Evolutionary conservation across 1,139 yeast species (phyloP).

Genomic region (Pneumocystis canis): DNA sequence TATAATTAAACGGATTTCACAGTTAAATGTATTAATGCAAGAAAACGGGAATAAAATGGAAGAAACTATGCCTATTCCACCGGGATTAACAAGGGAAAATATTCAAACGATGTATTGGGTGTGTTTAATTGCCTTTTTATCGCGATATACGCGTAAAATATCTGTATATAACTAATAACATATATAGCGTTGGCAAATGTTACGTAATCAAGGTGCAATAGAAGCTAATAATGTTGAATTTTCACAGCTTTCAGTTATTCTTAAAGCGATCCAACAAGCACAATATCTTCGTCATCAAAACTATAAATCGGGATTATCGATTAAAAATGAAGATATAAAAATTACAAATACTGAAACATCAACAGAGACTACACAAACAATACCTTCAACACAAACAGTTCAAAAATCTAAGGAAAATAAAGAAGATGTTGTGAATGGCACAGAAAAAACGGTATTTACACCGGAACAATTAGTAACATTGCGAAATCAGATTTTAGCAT

Average conservation of each 20-base stretch:
- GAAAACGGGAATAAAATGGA: not conserved
- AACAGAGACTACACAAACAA: not conserved
- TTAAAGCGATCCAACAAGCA: constrained; percentile 27
- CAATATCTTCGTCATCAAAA: constrained; percentile 29
- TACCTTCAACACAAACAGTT: not conserved
- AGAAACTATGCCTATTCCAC: not conserved
- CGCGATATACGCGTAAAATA: not conserved
- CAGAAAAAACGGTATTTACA: constrained; percentile 18
- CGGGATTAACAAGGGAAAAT: not conserved
- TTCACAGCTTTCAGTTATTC: constrained; percentile 24
- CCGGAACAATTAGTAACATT: constrained; percentile 39
- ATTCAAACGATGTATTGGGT: not conserved
- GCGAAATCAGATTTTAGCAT: constrained; percentile 55
- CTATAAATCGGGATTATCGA: constrained; percentile 22
- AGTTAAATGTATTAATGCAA: not conserved
- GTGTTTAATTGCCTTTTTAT: not conserved
- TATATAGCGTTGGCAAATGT: constrained; percentile 28
- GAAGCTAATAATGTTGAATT: constrained; percentile 25
- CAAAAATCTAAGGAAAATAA: not conserved
- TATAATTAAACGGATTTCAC: not conserved
- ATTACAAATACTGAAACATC: not conserved
- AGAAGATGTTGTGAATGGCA: not conserved
- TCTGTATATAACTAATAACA: not conserved
- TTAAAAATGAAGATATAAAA: constrained; percentile 13
- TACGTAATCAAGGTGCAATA: constrained; percentile 24